phyloP scores from a whole-genome alignment of 345 rosid species.

The Excoecaria cochinchinensis region DNA sequence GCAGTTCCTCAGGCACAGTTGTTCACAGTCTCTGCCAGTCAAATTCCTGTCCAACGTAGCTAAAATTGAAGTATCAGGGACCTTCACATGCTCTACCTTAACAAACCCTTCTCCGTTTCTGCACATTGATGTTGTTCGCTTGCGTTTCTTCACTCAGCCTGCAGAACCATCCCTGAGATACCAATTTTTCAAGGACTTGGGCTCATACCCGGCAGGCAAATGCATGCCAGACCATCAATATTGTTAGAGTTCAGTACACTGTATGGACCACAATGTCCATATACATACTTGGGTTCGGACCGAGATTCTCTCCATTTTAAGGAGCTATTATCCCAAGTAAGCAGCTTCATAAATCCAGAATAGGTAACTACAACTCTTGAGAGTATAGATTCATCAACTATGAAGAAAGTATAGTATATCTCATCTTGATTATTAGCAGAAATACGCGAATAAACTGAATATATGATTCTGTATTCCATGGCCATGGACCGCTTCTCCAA shows the following conservation, averaged over 20 bases:
- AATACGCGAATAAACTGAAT: background rate
- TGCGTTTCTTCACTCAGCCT: conserved; percentile 48
- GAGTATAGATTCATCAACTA: background rate
- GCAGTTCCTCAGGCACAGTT: conserved; percentile 30
- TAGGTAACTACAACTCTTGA: background rate
- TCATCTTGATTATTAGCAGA: conserved; percentile 14
- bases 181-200: conserved; percentile 48
- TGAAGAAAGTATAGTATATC: background rate
- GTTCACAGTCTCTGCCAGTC: conserved; percentile 21
- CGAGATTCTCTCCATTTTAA: conserved; percentile 44
- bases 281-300: conserved; percentile 35
- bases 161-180: conserved; percentile 41
- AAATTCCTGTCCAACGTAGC: background rate
- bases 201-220: conserved; percentile 65
- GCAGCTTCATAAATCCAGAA: background rate
- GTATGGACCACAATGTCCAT: conserved; percentile 42
- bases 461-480: background rate
- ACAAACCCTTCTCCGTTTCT: conserved; percentile 44
- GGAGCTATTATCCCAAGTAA: background rate
- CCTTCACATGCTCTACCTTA: conserved; percentile 22
- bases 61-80: conserved; percentile 17
- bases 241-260: background rate
- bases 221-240: conserved; percentile 29
- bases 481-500: conserved; percentile 20
- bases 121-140: background rate